Base-by-base conservation (phyloP, 1,139 yeast species). In the Sugiyamaella novakii region DNA sequence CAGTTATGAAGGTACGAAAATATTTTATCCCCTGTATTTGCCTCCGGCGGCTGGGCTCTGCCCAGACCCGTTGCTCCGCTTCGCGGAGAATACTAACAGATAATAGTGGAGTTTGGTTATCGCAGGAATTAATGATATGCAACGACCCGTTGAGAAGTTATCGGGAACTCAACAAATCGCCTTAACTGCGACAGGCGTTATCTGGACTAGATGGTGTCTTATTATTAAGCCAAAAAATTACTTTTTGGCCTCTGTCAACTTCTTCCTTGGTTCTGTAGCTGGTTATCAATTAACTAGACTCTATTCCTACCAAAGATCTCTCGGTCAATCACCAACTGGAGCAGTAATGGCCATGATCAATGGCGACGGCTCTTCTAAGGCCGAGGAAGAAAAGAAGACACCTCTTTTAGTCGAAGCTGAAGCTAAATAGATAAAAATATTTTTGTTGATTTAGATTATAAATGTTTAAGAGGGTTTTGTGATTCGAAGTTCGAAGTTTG, bases 191-290 rank as follows among this genome's bases (percentile, higher is more conserved):
- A 92, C 98, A 1, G 98, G 98, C 50, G 81, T 80, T 49, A 89
- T 92, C 62, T 92, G 98, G 98, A 92, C 98, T 40, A 82, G 98
- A 68, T 92, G 98, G 98, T 91, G 97, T 27, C 80, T 89, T 69
- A 94, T 89, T 55, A 92, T 92, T 66, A 82, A 75, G 61, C 98
- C 98, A 47, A 84, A 87, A 71, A 92, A 92, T 72, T 76, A 78
- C 59, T 74, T 92, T 54, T 77, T 92, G 60, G 98, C 98, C 3
- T 82, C 94, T 27, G 98, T 92, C 53, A 92, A 92, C 72, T 88
- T 89, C 76, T 92, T 92, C 76, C 75, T 92, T 54, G 96, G 96
- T 24, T 74, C 83, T 34, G 96, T 94, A 39, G 97, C 97, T 2
- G 88, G 94, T 27, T 81, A 76, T 67, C 98, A 92, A 74, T 71